Conservation (phyloP, 78 protist genomes). For the Isochrysis galbana region DNA sequence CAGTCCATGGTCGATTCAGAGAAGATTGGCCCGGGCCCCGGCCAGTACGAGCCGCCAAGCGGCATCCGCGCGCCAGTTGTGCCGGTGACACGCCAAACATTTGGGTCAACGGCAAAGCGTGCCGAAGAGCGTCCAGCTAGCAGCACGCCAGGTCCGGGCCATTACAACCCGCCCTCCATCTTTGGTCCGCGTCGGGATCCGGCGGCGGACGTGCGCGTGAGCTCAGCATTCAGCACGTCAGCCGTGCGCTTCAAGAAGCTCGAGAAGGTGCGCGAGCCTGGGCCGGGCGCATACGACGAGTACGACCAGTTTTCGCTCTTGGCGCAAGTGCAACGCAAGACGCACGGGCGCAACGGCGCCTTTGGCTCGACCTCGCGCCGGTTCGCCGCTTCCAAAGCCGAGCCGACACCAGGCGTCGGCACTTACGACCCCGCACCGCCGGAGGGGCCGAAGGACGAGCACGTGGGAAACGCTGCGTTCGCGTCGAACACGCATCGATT, state of each 20-base stretch:
- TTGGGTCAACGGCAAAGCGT: too few relatives aligned
- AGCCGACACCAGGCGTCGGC: neutral
- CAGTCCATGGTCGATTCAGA: neutral
- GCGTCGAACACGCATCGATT: neutral
- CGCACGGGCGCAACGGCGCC: slow-evolving; percentile 13
- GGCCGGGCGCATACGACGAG: slow-evolving; percentile 1
- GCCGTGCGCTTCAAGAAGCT: neutral
- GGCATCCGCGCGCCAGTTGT: too few relatives aligned
- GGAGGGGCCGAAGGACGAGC: neutral
- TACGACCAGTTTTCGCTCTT: neutral
- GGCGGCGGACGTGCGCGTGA: neutral
- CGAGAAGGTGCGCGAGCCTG: neutral
- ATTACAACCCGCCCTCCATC: neutral
- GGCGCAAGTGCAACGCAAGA: neutral
- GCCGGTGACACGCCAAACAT: too few relatives aligned
- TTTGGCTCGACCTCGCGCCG: slow-evolving; percentile 15
- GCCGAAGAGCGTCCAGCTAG: too few relatives aligned
- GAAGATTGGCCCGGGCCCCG: neutral
- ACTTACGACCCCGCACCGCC: neutral
- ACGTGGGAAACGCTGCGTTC: neutral
- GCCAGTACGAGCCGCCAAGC: too few relatives aligned
- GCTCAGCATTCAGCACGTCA: neutral
- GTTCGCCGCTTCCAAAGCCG: neutral
- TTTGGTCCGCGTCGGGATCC: neutral
- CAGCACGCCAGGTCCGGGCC: neutral